Evolutionary conservation across 2,329 filamentous ascomycete genomes (phyloP), one percentile per base, ranked within the genome.

Genomic region (Talaromyces marneffei): DNA sequence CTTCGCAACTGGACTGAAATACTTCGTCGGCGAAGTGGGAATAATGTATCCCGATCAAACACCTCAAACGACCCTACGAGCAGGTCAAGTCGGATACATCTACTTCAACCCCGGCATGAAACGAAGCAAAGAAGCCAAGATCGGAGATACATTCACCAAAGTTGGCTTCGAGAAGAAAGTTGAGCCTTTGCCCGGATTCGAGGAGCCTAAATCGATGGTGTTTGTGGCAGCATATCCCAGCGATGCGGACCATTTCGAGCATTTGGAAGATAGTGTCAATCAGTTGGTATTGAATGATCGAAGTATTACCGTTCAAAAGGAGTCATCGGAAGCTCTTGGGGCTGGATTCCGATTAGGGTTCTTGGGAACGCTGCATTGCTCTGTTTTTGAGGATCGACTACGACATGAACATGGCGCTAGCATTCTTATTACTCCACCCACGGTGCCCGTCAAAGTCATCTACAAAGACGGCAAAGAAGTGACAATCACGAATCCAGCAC

Each of bases 91-190:
- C 2, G 94, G 94, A 56, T 99, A 99, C 71, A 87, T 99, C 44
- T 92, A 89, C 77, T 97, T 99, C 81, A 99, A 97, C 71, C 94
- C 94, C 0, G 94, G 93, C 60, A 99, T 99, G 94, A 97, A 97
- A 80, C 87, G 85, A 67, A 96, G 92, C 62, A 89, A 96, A 72
- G 94, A 99, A 71, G 93, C 94, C 55, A 95, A 97, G 75, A 88
- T 97, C 29, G 94, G 94, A 56, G 94, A 99, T 70, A 99, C 94
- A 0, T 96, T 92, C 69, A 97, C 94, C 0, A 89, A 85, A 1
- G 83, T 92, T 2, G 92, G 91, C 2, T 86, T 80, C 23, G 90
- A 96, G 76, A 84, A 85, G 62, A 70, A 82, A 0, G 92, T 99
- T 2, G 83, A 92, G 73, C 87, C 90, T 12, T 87, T 92, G 59